Evolutionary conservation across 192 early-diverging fungal genomes (phyloP), one percentile per base, ranked within the genome.

Genomic region (Linnemannia elongata): DNA sequence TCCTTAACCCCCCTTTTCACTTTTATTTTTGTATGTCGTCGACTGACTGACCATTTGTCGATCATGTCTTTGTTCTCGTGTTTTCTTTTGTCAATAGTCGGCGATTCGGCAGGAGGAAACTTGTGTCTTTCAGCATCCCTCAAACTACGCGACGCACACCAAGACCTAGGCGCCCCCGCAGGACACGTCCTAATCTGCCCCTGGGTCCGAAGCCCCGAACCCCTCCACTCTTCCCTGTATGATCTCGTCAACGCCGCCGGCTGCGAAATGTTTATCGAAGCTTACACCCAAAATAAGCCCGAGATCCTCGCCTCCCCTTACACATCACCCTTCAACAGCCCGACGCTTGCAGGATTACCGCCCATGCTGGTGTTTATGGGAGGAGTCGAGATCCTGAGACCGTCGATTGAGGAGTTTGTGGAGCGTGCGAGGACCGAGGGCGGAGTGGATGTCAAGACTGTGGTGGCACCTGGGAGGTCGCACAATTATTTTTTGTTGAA

Each of bases 81-180:
- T 66, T 20, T 24, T 44, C 35, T 47, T 41, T 42, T 76, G 1
- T 7, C 27, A 7, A 30, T 41, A 85, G 78, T 68, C 68, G 78
- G 78, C 15, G 83, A 85, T 47, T 87, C 78, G 13, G 84, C 84
- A 27, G 84, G 84, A 18, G 84, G 84, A 36, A 87, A 81, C 72
- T 52, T 87, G 7, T 52, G 52, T 18, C 20, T 81, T 30, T 72
- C 75, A 42, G 69, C 79, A 7, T 41, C 70, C 6, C 84, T 81
- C 45, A 81, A 76, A 27, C 57, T 87, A 5, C 44, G 79, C 5
- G 79, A 87, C n/a, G 63, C 24, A 15, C 76, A 73, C 55, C 33
- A 69, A 6, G 47, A 69, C 3, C 79, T 87, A 18, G 75, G 63
- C 20, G 7, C 55, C 8, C 75, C 76, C 20, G 78, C 69, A 35